phyloP scores from a whole-genome alignment of 345 rosid genomes.

The Excoecaria agallocha region DNA sequence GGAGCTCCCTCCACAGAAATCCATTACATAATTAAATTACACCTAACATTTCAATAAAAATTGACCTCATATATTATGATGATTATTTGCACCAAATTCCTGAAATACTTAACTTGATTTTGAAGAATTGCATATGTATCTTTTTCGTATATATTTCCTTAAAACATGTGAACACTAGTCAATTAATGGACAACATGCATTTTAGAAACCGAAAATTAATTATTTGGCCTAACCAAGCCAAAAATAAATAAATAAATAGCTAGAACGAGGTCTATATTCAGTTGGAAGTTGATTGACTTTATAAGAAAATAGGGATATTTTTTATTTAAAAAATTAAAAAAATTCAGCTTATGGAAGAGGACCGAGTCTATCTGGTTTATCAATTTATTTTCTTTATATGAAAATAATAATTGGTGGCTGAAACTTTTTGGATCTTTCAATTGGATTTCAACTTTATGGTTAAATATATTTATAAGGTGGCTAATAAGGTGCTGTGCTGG shows the following conservation, averaged over 20 bases:
- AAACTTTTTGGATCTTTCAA: not conserved
- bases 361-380: too few relatives aligned
- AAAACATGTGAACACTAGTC: not conserved
- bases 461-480: not conserved
- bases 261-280: not conserved
- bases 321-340: too few relatives aligned
- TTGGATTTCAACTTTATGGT: conserved; percentile 12
- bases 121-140: too few relatives aligned
- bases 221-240: not conserved
- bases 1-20: not conserved
- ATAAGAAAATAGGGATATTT: too few relatives aligned
- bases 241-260: not conserved
- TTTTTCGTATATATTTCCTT: too few relatives aligned
- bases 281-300: conserved; percentile 12
- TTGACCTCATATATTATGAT: too few relatives aligned
- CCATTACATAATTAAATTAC: not conserved
- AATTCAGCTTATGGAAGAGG: too few relatives aligned
- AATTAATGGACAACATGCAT: not conserved
- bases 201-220: not conserved
- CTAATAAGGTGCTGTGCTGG: not conserved
- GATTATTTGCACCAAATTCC: too few relatives aligned
- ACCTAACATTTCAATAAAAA: too few relatives aligned
- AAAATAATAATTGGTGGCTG: not conserved
- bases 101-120: too few relatives aligned
- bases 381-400: not conserved